A percentile compares a stretch with the other conserved stretches of the same genome.
Conservation (phyloP, 2,329 filamentous ascomycete genomes). For the Chalara sp. region DNA sequence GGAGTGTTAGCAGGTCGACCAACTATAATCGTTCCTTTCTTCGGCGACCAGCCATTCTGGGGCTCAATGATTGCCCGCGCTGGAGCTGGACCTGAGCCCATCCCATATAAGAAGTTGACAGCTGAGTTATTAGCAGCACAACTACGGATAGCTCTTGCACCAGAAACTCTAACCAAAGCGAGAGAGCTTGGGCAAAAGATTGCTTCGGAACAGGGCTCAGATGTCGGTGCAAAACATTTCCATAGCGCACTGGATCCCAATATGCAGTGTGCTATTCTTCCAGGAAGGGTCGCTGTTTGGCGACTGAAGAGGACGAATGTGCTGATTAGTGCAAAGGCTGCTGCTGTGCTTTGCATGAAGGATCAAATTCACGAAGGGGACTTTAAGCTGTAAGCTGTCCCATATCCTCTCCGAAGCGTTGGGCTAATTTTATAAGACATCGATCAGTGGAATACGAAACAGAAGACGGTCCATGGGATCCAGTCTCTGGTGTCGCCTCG, state of each 20-base stretch:
- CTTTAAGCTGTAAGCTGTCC: conserved; percentile 48
- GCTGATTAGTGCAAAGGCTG: conserved; percentile 64
- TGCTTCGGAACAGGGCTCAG: conserved; percentile 51
- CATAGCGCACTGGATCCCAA: conserved; percentile 58
- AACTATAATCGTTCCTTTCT: conserved; percentile 63
- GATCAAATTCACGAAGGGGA: conserved; percentile 59
- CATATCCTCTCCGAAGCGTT: not conserved
- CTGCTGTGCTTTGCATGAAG: conserved; percentile 55
- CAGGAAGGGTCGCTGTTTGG: conserved; percentile 64
- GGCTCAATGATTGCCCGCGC: conserved; percentile 61
- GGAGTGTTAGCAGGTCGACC: conserved; percentile 64
- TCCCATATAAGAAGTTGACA: conserved; percentile 59
- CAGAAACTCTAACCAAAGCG: conserved; percentile 52
- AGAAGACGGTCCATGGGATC: conserved; percentile 68
- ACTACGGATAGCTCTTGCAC: conserved; percentile 50
- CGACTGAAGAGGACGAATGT: conserved; percentile 59
- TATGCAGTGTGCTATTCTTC: conserved; percentile 60
- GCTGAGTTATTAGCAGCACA: conserved; percentile 55
- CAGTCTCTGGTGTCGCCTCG: conserved; percentile 65
- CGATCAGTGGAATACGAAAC: conserved; percentile 62
- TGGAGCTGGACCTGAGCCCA: conserved; percentile 61
- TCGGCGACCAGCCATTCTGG: conserved; percentile 41
- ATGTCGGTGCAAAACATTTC: conserved; percentile 52
- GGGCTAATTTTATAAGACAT: conserved; percentile 10
- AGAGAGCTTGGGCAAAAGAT: conserved; percentile 47